Base-by-base conservation (phyloP, 2,329 filamentous ascomycete genomes). In the Claviceps cyperi region DNA sequence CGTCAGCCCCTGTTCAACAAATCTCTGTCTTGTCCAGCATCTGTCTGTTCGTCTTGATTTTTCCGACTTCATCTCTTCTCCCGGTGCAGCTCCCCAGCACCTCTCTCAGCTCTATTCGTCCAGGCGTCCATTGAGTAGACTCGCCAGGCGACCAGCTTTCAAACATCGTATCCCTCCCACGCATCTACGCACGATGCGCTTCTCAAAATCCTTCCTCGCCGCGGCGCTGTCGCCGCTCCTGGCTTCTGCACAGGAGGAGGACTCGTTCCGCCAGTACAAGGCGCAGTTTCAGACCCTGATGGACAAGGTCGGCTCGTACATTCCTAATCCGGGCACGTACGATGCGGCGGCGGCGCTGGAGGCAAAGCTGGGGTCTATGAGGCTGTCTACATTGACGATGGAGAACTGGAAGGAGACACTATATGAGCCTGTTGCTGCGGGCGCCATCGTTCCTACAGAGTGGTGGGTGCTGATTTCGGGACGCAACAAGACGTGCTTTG, bases 391-490 rank as follows among this genome's bases (percentile, higher is more conserved):
- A 47, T 64, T 91, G 57, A 82, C 79, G 5, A 70, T 87, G 51
- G 70, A 80, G 55, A 84, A 83, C 73, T 87, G 84, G 83, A 78
- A 81, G 64, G 68, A 82, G 24, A 78, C 80, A 2, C 70, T 91
- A 53, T 81, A 78, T 61, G 70, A 70, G 47, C 76, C 79, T 32
- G 78, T 84, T 51, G 70, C 78, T 53, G 66, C 77, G 8, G 77
- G 67, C 28, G 74, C 76, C 54, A 76, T 77, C 11, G 74, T 72
- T 54, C 82, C 84, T 5, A 82, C 84, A 66, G 82, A 88, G 67
- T 89, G 83, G 83, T 81, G 84, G 73, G 70, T 91, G 53, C 74
- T 85, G 57, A 69, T 87, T 57, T 85, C 81, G 9, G 86, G 86
- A 50, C 74, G 83, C 57, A 89, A 90, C 73, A 83, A 81, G 70